These are phyloP conservation scores for Paulownia fortunei DNA, from an alignment of 257 asterid species.

Conservation along the genomic window DNA sequence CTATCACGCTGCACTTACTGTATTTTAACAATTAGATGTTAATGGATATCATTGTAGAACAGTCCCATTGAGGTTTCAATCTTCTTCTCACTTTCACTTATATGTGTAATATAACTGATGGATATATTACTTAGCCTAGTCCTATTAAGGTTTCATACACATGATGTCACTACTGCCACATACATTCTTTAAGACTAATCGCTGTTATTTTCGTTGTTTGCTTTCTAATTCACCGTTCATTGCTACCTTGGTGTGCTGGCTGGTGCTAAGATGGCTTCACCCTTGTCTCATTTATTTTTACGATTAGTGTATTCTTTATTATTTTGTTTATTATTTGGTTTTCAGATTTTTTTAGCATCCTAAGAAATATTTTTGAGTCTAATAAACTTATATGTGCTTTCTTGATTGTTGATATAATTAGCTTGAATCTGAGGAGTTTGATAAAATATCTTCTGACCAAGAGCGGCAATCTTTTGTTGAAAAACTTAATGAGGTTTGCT, in stretches of 20 bases:
- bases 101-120: conserved; percentile 10
- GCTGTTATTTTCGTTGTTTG: conserved; percentile 11
- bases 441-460: conserved; percentile 70
- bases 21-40: conserved; percentile 20
- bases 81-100: conserved; percentile 9
- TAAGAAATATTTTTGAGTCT: background rate
- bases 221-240: background rate
- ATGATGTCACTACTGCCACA: conserved; percentile 9
- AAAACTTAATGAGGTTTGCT: conserved; percentile 89
- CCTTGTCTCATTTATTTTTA: conserved; percentile 7
- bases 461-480: conserved; percentile 81
- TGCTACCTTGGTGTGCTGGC: conserved; percentile 22
- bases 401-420: conserved; percentile 39
- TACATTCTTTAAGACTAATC: conserved; percentile 7
- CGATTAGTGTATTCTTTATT: background rate
- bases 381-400: conserved; percentile 15
- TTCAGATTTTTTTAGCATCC: conserved; percentile 17
- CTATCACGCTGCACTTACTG: background rate
- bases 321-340: conserved; percentile 11
- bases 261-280: conserved; percentile 7
- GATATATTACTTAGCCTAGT: conserved; percentile 6
- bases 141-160: conserved; percentile 19
- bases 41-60: conserved; percentile 7
- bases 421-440: conserved; percentile 90
- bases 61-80: background rate